Base-by-base conservation (phyloP, 805 yeast species). In the Spathaspora passalidarum region DNA sequence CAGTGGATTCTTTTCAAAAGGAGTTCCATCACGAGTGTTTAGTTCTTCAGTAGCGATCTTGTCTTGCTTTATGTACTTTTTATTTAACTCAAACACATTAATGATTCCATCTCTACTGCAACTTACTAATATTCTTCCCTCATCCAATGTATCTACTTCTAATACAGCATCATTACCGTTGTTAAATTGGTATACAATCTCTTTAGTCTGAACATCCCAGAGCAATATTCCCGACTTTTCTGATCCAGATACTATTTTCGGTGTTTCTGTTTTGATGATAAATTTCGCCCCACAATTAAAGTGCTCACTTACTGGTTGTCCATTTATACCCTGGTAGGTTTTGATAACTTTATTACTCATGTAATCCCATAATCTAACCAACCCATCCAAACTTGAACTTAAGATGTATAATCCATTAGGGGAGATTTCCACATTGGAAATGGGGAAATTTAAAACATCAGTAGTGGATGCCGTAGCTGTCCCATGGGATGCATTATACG, bases 281-380 rank as follows among this genome's bases (percentile, higher is more conserved):
- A 86, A 85, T 11, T 69, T 67, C 1, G 83, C 62, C 7, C 79
- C 72, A 53, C 86, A 72, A 21, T 73, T 69, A 56, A 65, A 84
- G 50, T 78, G 80, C 49, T 75, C 81, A 42, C 77, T 64, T n/a
- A 79, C 58, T 8, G 72, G 61, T n/a, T n/a, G 17, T 5, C 54
- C 57, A 17, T 57, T 38, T 5, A 48, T 53, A 0, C 76, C 76
- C 38, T 53, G 53, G 55, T 75, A 86, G 0, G 96, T 88, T 60
- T 89, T 88, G 26, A 88, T 86, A 19, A 88, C 91, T 51, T 76
- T 78, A 56, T 88, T 88, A 53, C 80, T 76, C 79, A 88, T 80
- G 63, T 87, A 89, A 63, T 89, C 94, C 96, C 97, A 91, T 29
- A 91, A 60, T 49, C 92, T 71, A 3, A 90, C 69, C 3, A 75